Evolutionary conservation across 2,329 filamentous ascomycete species (phyloP).

Genomic region (Scytalidium lignicola): DNA sequence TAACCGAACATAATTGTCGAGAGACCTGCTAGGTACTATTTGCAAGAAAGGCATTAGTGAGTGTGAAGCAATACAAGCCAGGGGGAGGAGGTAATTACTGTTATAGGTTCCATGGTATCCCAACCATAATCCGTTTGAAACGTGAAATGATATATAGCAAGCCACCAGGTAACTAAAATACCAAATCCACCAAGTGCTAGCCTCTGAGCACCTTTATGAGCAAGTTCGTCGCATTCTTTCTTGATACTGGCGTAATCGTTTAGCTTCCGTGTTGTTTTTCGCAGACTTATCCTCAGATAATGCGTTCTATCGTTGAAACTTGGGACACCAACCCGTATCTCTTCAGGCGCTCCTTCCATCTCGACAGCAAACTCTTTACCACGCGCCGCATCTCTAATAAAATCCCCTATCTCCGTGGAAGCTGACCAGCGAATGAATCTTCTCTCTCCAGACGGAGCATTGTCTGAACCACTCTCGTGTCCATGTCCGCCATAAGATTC

Average conservation of each 20-base stretch:
- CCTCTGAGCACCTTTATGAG: conserved; percentile 71
- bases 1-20: conserved; percentile 85
- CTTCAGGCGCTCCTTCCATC: conserved; percentile 64
- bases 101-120: conserved; percentile 88
- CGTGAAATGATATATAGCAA: conserved; percentile 65
- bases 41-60: not conserved
- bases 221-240: conserved; percentile 72
- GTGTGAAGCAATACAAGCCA: not conserved
- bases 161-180: conserved; percentile 64
- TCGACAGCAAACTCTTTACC: conserved; percentile 80
- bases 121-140: conserved; percentile 75
- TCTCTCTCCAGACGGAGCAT: conserved; percentile 16
- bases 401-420: conserved; percentile 88
- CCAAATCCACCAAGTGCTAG: conserved; percentile 77
- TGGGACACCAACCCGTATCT: conserved; percentile 76
- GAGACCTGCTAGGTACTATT: conserved; percentile 72
- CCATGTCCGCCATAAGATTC: conserved; percentile 69
- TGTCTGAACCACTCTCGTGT: conserved; percentile 39
- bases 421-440: conserved; percentile 84
- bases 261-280: conserved; percentile 66
- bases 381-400: conserved; percentile 82
- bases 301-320: conserved; percentile 88
- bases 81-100: conserved; percentile 35
- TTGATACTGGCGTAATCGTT: conserved; percentile 69
- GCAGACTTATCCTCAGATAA: conserved; percentile 72